phyloP scores from a whole-genome alignment of 768 basidiomycete genomes.

The Mycena belliarum region DNA sequence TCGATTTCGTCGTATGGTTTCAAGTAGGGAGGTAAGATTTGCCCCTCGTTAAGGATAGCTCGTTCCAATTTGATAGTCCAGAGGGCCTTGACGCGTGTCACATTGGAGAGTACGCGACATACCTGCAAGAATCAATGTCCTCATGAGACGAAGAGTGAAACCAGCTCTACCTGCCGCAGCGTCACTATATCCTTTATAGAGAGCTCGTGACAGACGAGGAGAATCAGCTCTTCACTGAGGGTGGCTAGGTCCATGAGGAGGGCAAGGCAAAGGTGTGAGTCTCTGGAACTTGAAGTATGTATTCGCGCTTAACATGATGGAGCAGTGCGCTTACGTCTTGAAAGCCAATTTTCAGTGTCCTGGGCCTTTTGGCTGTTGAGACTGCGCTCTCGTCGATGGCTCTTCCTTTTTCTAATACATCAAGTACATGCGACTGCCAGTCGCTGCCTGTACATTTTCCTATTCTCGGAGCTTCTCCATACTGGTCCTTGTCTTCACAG shows the following conservation, averaged over 20 bases:
- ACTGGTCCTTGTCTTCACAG: neutral
- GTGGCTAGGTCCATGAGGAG: neutral
- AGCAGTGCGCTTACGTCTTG: no score
- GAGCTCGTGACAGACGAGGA: neutral
- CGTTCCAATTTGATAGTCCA: neutral
- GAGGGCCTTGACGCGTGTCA: neutral
- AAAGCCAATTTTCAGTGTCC: no score
- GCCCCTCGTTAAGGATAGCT: neutral
- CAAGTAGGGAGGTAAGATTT: neutral
- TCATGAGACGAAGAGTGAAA: no score
- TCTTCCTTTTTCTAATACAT: no score
- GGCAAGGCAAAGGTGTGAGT: conserved; percentile 1
- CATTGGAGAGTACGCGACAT: neutral
- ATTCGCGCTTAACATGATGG: no score
- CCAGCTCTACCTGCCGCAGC: neutral
- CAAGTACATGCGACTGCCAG: no score
- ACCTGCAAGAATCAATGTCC: neutral
- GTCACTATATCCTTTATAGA: neutral
- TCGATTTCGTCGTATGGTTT: neutral
- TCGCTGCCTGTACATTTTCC: no score
- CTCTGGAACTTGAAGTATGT: no score
- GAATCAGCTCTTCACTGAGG: neutral
- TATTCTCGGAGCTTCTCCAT: neutral
- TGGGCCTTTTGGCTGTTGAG: no score
- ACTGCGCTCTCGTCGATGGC: no score